Conservation (phyloP, 441 rosid genomes). For the Syzygium syzygioides region DNA sequence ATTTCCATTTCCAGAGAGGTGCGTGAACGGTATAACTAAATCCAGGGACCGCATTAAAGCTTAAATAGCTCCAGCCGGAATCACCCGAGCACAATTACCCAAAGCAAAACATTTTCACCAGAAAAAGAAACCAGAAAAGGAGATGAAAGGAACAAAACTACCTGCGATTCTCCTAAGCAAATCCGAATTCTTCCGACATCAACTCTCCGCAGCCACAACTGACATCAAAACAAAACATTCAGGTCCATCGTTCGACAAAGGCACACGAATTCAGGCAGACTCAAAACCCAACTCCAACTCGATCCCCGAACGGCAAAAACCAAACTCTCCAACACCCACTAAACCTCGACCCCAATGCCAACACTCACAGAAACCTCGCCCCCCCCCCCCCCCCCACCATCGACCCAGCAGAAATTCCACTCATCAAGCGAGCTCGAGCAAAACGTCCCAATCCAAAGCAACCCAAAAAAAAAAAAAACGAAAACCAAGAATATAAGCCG, state of each 20-base stretch:
- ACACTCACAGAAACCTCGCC: neutral
- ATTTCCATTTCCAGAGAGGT: neutral
- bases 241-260: neutral
- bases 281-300: neutral
- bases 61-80: neutral
- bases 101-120: neutral
- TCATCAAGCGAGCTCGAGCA: neutral
- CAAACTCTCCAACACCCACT: neutral
- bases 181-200: neutral
- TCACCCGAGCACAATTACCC: neutral
- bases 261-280: neutral
- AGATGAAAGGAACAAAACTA: neutral
- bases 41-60: neutral
- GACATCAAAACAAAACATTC: neutral
- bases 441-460: neutral
- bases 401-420: neutral
- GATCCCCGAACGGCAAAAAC: neutral
- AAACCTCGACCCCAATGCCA: neutral
- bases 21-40: neutral
- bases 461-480: neutral
- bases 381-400: neutral
- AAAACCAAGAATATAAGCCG: neutral
- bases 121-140: neutral
- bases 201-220: neutral
- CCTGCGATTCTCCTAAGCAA: neutral